phyloP scores from a whole-genome alignment of 306 rosid genomes.

The Vicia villosa region DNA sequence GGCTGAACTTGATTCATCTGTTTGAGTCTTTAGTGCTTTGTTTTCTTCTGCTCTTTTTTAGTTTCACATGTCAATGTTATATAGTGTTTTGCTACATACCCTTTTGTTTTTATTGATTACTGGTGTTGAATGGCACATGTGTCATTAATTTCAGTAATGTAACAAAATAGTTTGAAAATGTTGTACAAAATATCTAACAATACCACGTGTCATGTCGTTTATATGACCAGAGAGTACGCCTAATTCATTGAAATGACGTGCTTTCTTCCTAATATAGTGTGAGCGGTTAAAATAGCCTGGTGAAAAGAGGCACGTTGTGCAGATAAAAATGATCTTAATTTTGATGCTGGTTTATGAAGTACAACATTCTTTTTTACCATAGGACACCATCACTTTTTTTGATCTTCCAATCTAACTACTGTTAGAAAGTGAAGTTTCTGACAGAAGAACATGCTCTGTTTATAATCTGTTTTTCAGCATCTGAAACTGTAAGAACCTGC shows the following conservation, averaged over 20 bases:
- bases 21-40: not conserved
- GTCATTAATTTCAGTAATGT: conserved; percentile 22
- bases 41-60: not conserved
- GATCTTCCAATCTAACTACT: not conserved
- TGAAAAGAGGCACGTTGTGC: too few relatives aligned
- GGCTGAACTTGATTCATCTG: conserved; percentile 10
- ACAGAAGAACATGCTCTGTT: conserved; percentile 25
- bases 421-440: conserved; percentile 18
- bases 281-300: too few relatives aligned
- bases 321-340: not conserved
- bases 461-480: conserved; percentile 2
- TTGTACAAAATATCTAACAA: not conserved
- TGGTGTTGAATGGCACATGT: conserved; percentile 11
- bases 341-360: not conserved
- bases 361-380: conserved; percentile 3
- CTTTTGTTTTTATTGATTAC: not conserved
- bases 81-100: not conserved
- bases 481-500: conserved; percentile 20
- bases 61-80: not conserved
- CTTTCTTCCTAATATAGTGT: too few relatives aligned
- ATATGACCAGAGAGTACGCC: too few relatives aligned
- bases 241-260: too few relatives aligned
- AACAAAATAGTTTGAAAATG: conserved; percentile 14
- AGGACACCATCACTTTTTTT: not conserved
- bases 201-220: not conserved